Evolutionary conservation across 306 rosid genomes (phyloP), one percentile per base, ranked within the genome.

Genomic region (Myrica gale): DNA sequence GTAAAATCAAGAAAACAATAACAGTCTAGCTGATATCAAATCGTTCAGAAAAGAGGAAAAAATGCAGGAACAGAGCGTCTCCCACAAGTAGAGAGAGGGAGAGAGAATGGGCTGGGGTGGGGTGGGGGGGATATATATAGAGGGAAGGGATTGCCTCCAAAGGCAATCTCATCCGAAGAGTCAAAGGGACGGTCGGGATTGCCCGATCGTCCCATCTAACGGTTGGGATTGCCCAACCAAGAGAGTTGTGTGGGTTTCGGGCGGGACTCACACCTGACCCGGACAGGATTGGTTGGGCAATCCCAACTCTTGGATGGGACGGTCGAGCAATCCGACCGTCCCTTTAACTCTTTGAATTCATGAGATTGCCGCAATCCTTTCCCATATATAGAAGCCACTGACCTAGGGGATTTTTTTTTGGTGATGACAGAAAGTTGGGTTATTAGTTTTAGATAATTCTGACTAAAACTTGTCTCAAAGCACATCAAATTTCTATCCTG

Each of bases 21-120:
- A 79, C 74, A 76, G 70, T 84, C 86, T 65, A 45, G 74, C 80
- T 81, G 84, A 81, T 50, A 79, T 74, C 79, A 74, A 73, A 80
- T 52, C 55, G 65, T 71, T 0, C 52, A 47, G 13, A 52, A 58
- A 67, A 68, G 72, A 79, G 45, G 46, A 74, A 80, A 21, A 67
- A 20, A 37, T 9, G 41, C 67, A 62, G 66, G 53, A 42, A 57
- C 45, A 57, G 37, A 32, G 2, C 9, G 26, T 76, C 71, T 58
- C 72, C 55, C 41, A 72, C 74, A 78, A 79, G 80, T 61, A 56
- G 72, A 50, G 73, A 51, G 11, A 15, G 21, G 10, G 70, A 26
- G 13, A 16, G 23, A 39, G 77, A 48, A 70, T 45, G 9, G 20
- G 20, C 23, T 60, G 26, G 13, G 21, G 26, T 60, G 26, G 13